A percentile compares a stretch with the other conserved stretches of the same genome.
Evolutionary conservation across 169 alveolate species (phyloP).

Genomic region (Plasmodium inui): DNA sequence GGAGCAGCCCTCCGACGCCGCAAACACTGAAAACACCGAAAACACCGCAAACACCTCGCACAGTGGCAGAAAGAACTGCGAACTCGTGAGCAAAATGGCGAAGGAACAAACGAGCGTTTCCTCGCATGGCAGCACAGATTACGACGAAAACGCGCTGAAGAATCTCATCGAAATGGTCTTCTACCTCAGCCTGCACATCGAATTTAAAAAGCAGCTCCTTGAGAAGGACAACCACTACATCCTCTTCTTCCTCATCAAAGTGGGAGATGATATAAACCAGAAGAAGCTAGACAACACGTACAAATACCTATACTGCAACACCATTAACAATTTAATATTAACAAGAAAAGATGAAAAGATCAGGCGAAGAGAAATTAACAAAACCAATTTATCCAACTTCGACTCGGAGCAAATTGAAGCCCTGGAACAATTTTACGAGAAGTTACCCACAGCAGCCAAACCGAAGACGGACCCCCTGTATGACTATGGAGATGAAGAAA

Average conservation of each 20-base stretch:
- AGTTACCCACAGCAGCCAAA: slow-evolving; percentile 23
- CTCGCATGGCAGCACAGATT: background rate
- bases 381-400: slow-evolving; percentile 60
- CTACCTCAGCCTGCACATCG: slow-evolving; percentile 66
- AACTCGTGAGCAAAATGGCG: background rate
- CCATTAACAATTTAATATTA: slow-evolving; percentile 52
- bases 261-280: slow-evolving; percentile 60
- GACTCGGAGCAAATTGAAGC: slow-evolving; percentile 74
- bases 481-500: slow-evolving; percentile 73
- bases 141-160: slow-evolving; percentile 15
- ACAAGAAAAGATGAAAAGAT: slow-evolving; percentile 60
- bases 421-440: slow-evolving; percentile 66
- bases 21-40: too few relatives aligned
- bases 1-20: background rate
- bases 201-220: slow-evolving; percentile 57
- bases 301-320: slow-evolving; percentile 60
- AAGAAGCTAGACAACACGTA: slow-evolving; percentile 65
- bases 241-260: slow-evolving; percentile 32
- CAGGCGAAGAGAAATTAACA: slow-evolving; percentile 69
- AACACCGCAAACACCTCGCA: background rate
- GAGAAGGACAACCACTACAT: slow-evolving; percentile 53
- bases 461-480: slow-evolving; percentile 53
- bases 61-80: background rate
- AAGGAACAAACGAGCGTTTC: background rate
- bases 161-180: slow-evolving; percentile 63